phyloP scores from a whole-genome alignment of 495 filamentous ascomycete species.

The Parachaetomium inaequale region DNA sequence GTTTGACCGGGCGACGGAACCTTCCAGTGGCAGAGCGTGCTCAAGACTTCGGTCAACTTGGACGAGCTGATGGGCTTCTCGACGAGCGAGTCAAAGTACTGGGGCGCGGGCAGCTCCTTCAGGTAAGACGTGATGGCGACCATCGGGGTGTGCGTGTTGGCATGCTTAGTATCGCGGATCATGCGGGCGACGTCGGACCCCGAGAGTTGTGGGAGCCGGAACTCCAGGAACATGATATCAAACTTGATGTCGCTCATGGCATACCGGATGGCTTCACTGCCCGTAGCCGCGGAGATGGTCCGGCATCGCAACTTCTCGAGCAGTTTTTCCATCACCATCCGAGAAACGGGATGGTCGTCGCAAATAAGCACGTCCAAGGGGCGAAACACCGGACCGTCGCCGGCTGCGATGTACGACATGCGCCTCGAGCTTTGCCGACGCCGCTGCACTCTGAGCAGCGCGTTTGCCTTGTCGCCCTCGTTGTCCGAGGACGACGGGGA shows the following conservation, averaged over 20 bases:
- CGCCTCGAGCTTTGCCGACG: conserved; percentile 87
- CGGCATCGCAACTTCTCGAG: conserved; percentile 93
- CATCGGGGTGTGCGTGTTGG: conserved; percentile 91
- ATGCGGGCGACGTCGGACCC: conserved; percentile 94
- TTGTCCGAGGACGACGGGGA: conserved; percentile 98
- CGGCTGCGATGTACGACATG: conserved; percentile 74
- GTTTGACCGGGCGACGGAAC: conserved; percentile 57
- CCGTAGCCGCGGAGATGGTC: conserved; percentile 86
- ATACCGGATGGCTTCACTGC: conserved; percentile 84
- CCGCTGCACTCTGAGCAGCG: conserved; percentile 87
- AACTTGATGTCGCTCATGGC: conserved; percentile 90
- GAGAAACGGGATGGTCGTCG: conserved; percentile 96
- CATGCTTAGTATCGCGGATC: conserved; percentile 92
- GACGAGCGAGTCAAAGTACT: conserved; percentile 91
- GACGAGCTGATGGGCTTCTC: conserved; percentile 91
- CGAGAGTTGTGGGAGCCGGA: conserved; percentile 88
- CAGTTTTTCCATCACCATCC: conserved; percentile 93
- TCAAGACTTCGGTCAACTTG: conserved; percentile 81
- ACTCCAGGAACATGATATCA: conserved; percentile 98
- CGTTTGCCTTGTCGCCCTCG: conserved; percentile 86
- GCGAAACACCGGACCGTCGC: conserved; percentile 78
- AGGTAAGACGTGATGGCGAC: conserved; percentile 97
- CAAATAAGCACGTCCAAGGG: conserved; percentile 93
- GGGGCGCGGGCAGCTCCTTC: conserved; percentile 87
- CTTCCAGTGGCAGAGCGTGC: conserved; percentile 89